A percentile compares a stretch with the other conserved stretches of the same genome.
These are phyloP conservation scores for Solanum piurae DNA, from an alignment of 257 asterid genomes.

Conservation along the genomic window DNA sequence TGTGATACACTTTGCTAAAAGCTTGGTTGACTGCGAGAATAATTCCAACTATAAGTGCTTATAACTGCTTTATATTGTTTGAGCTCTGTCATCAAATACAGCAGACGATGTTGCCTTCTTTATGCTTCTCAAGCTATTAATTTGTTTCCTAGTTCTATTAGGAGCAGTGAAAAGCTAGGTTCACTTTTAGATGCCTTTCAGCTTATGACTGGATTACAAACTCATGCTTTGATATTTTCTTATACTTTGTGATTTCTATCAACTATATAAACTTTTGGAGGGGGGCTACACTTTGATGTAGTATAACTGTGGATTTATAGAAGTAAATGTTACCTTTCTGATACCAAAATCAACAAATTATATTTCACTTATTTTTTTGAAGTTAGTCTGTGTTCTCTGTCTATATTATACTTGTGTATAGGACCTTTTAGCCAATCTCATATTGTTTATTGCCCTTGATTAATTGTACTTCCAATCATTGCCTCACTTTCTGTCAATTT, in stretches of 20 bases:
- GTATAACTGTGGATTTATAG: too few relatives aligned
- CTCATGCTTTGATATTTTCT: not conserved
- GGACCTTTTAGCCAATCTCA: not conserved
- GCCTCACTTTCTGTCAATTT: slow-evolving; percentile 11
- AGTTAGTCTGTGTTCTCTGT: not conserved
- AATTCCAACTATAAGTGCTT: not conserved
- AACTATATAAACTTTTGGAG: too few relatives aligned
- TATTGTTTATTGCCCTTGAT: not conserved
- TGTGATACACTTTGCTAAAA: not conserved
- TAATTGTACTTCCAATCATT: not conserved
- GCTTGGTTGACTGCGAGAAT: not conserved
- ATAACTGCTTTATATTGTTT: not conserved
- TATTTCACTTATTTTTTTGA: not conserved
- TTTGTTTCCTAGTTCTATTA: not conserved
- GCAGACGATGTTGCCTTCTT: not conserved
- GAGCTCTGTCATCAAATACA: not conserved
- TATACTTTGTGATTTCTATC: not conserved
- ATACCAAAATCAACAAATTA: not conserved
- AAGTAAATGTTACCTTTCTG: too few relatives aligned
- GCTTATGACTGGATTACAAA: not conserved
- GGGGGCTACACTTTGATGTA: too few relatives aligned
- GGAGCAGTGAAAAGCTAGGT: not conserved
- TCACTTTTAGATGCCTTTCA: not conserved
- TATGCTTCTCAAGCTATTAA: not conserved
- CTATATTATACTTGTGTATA: not conserved